A percentile compares a stretch with the other conserved stretches of the same genome.
These are phyloP conservation scores for Rhodotorula sp. DNA, from an alignment of 1,284 basidiomycete genomes.

Conservation along the genomic window DNA sequence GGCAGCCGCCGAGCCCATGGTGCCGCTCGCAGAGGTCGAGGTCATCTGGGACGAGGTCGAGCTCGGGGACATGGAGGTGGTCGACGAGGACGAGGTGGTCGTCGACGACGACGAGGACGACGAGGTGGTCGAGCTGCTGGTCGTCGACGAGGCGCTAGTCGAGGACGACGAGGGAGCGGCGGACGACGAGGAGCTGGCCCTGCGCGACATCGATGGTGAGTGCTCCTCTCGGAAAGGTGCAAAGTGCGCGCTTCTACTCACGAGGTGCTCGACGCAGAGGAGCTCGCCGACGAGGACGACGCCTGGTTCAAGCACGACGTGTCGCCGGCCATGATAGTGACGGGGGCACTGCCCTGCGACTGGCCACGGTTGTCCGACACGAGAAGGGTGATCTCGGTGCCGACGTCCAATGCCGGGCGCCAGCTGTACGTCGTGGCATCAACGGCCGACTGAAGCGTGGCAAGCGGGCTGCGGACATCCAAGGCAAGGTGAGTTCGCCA, in stretches of 20 bases:
- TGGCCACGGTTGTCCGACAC: conserved; percentile 46
- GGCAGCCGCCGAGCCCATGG: background rate
- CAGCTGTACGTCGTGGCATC: conserved; percentile 33
- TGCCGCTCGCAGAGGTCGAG: background rate
- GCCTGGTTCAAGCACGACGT: conserved; percentile 3
- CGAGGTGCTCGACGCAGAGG: too few species aligned
- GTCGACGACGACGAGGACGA: conserved; percentile 1
- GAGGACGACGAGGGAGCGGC: background rate
- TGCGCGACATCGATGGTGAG: background rate
- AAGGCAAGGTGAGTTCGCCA: background rate
- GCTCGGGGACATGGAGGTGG: background rate
- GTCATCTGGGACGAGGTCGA: background rate
- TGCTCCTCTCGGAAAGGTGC: background rate
- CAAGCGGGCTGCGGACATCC: conserved; percentile 9
- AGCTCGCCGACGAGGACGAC: conserved; percentile 1
- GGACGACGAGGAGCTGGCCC: background rate
- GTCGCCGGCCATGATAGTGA: conserved; percentile 4
- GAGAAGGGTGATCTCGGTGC: conserved; percentile 48
- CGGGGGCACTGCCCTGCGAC: conserved; percentile 9
- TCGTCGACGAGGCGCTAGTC: background rate
- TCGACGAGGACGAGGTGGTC: background rate
- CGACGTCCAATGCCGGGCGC: conserved; percentile 48
- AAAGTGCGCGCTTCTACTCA: too few species aligned
- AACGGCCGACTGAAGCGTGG: conserved; percentile 11
- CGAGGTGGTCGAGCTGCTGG: background rate